Evolutionary conservation across 495 filamentous ascomycete species (phyloP).

Genomic region (Poronia punctata): DNA sequence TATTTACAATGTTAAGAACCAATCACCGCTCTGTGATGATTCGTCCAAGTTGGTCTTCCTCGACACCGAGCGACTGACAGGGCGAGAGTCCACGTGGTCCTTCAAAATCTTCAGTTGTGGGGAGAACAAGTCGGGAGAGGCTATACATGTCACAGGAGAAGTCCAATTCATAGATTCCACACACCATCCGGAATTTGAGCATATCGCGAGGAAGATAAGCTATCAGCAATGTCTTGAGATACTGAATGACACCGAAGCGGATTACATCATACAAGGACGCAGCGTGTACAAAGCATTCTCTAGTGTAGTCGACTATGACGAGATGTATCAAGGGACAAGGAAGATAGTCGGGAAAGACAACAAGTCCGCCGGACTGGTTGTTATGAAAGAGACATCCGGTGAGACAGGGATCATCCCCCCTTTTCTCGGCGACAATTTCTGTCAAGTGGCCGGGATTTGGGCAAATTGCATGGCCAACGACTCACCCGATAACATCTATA

Average conservation of each 20-base stretch:
- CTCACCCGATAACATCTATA: slow-evolving; percentile 30
- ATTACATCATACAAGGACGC: slow-evolving; percentile 43
- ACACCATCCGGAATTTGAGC: slow-evolving; percentile 26
- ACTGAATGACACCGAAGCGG: slow-evolving; percentile 26
- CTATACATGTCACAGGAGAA: no score
- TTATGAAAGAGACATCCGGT: slow-evolving; percentile 24
- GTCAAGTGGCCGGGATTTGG: slow-evolving; percentile 43
- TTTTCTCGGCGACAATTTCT: slow-evolving; percentile 32
- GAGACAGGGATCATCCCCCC: no score
- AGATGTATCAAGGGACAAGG: slow-evolving; percentile 31
- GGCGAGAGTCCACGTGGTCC: no score
- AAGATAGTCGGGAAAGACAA: slow-evolving; percentile 32
- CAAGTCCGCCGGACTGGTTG: slow-evolving; percentile 37
- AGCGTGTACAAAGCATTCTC: slow-evolving; percentile 27
- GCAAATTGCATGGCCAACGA: slow-evolving; percentile 42
- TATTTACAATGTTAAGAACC: slow-evolving; percentile 17
- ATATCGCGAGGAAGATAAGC: slow-evolving; percentile 32
- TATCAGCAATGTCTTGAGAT: slow-evolving; percentile 29
- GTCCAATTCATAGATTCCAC: no score
- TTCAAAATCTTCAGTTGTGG: no score
- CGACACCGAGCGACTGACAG: no score
- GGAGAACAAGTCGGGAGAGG: no score
- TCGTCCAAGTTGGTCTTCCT: no score
- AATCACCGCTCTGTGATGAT: slow-evolving; percentile 13
- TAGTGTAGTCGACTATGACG: slow-evolving; percentile 38